Percentiles rank a stretch among this genome's conserved stretches.
These are phyloP conservation scores for Pseudohalonectria lignicola DNA, from an alignment of 2,329 filamentous ascomycete species.

Conservation along the genomic window DNA sequence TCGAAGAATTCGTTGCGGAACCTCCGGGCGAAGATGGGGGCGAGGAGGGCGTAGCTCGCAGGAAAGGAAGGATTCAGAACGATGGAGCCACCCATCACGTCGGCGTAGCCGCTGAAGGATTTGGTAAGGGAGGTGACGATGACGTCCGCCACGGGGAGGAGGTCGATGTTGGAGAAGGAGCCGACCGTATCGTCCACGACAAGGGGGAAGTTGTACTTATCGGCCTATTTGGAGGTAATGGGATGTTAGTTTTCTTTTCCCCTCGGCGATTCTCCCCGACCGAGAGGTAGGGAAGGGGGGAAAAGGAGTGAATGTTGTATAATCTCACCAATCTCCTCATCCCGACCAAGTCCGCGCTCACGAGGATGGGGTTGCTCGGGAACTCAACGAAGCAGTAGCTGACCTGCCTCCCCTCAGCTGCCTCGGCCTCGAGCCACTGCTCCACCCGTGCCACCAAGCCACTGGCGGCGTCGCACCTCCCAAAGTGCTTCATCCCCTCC, in stretches of 20 bases:
- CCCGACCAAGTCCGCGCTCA: conserved; percentile 25
- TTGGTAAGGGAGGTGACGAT: conserved; percentile 45
- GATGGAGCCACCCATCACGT: conserved; percentile 41
- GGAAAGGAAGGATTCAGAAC: conserved; percentile 35
- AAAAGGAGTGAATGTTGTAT: too few species aligned
- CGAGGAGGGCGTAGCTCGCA: conserved; percentile 24
- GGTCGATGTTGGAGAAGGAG: conserved; percentile 37
- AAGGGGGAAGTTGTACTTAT: conserved; percentile 31
- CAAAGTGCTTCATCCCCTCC: conserved; percentile 33
- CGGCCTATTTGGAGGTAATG: conserved; percentile 13
- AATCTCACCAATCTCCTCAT: conserved; percentile 29
- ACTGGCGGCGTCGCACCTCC: conserved; percentile 26
- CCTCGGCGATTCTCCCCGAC: background rate
- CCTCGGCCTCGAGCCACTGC: conserved; percentile 27
- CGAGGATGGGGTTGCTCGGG: conserved; percentile 33
- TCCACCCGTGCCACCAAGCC: conserved; percentile 29
- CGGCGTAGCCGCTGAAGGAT: conserved; percentile 42
- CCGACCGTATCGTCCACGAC: conserved; percentile 36
- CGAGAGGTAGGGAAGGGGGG: background rate
- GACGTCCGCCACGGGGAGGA: conserved; percentile 35
- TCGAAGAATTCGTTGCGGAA: conserved; percentile 35
- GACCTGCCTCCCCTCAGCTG: conserved; percentile 23
- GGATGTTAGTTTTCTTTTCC: background rate
- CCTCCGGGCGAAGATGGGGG: conserved; percentile 12
- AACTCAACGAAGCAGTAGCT: conserved; percentile 39